These are phyloP conservation scores for Psophocarpus tetragonolobus DNA, from an alignment of 306 rosid species.

Conservation along the genomic window DNA sequence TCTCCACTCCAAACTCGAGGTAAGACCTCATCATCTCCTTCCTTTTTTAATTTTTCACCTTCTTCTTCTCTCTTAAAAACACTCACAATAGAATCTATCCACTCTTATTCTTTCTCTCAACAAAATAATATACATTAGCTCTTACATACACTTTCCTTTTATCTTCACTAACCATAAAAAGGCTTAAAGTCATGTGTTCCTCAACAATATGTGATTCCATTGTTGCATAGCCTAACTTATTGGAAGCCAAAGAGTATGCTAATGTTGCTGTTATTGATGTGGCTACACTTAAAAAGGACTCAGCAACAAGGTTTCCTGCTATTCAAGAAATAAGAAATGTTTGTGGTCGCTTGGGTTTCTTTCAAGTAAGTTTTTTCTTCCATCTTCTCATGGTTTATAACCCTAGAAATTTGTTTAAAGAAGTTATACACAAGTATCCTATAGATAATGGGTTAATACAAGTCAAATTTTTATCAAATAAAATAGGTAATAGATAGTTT, in stretches of 20 bases:
- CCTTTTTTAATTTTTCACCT: too few species aligned
- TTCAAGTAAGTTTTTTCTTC: conserved; percentile 42
- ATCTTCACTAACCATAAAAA: too few species aligned
- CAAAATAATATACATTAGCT: too few species aligned
- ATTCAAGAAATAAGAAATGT: conserved; percentile 35
- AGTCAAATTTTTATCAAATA: too few species aligned
- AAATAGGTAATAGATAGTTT: too few species aligned
- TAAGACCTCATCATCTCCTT: too few species aligned
- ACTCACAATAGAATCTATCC: too few species aligned
- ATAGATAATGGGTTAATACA: background rate
- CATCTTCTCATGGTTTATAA: background rate
- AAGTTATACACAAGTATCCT: too few species aligned
- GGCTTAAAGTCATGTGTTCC: conserved; percentile 45
- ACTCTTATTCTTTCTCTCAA: too few species aligned
- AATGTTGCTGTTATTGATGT: conserved; percentile 45
- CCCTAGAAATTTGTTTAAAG: background rate
- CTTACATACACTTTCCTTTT: too few species aligned
- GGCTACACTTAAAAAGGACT: conserved; percentile 32
- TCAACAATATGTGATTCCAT: conserved; percentile 40
- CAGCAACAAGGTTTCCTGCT: conserved; percentile 27
- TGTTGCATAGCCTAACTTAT: conserved; percentile 38
- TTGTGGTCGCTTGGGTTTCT: conserved; percentile 52
- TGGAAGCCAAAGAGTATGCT: conserved; percentile 20
- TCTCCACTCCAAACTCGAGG: too few species aligned
- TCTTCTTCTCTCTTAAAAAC: too few species aligned